Evolutionary conservation across 257 asterid genomes (phyloP).

Genomic region (Prunella vulgaris): DNA sequence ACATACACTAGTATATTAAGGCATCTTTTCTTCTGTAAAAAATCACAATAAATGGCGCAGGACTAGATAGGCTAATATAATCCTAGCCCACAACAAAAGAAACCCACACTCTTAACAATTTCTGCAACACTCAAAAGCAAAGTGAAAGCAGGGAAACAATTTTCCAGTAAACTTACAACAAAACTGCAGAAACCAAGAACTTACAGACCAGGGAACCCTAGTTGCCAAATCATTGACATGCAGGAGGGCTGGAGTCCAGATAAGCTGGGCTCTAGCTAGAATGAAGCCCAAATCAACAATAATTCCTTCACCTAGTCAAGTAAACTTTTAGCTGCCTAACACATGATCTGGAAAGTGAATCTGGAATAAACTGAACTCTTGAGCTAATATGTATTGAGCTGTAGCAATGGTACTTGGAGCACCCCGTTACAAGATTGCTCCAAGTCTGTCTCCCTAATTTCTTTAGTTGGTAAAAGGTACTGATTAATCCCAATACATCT

Average conservation of each 20-base stretch:
- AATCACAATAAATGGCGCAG: neutral
- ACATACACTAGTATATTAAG: neutral
- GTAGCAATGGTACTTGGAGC: neutral
- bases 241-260: neutral
- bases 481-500: neutral
- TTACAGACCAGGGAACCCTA: neutral
- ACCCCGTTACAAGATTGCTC: neutral
- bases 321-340: neutral
- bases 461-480: neutral
- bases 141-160: neutral
- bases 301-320: neutral
- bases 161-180: neutral
- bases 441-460: neutral
- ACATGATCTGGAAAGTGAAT: neutral
- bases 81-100: neutral
- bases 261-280: neutral
- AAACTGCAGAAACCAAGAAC: neutral
- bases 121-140: neutral
- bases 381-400: neutral
- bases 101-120: neutral
- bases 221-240: neutral
- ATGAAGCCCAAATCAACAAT: neutral
- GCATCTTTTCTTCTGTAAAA: neutral
- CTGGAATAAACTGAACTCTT: neutral
- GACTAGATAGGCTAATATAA: neutral